A percentile compares a stretch with the other conserved stretches of the same genome.
Evolutionary conservation across 306 rosid species (phyloP).

Genomic region (Corylus avellana): DNA sequence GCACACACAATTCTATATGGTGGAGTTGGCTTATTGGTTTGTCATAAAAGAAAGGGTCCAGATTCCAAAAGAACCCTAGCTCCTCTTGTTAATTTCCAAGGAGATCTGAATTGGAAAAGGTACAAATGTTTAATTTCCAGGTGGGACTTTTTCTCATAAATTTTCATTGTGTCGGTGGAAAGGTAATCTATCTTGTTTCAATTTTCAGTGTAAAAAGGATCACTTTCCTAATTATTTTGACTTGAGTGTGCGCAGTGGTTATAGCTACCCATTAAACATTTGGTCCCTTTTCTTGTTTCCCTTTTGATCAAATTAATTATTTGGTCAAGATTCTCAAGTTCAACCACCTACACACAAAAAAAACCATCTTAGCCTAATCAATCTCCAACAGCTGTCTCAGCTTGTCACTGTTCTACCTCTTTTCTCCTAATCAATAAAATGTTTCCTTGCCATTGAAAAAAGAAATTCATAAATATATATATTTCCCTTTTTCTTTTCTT

Average conservation of each 20-base stretch:
- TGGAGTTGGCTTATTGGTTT: no score
- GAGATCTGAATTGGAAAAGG: conserved; percentile 3
- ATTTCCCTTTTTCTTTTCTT: neutral
- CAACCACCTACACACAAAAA: neutral
- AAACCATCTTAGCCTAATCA: neutral
- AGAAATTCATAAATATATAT: neutral
- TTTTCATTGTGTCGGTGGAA: conserved; percentile 28
- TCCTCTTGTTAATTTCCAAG: neutral
- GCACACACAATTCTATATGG: neutral
- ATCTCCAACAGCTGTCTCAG: neutral
- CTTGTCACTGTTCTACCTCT: neutral
- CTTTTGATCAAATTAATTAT: neutral
- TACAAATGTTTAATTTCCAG: neutral
- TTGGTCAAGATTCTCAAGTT: neutral
- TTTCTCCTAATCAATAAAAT: neutral
- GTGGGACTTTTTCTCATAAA: neutral
- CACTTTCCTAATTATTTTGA: neutral
- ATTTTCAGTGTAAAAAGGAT: neutral
- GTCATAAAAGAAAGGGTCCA: neutral
- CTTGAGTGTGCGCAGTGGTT: conserved; percentile 18
- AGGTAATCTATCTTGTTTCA: neutral
- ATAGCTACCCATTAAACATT: neutral
- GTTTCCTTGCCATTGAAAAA: neutral
- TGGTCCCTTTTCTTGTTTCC: neutral
- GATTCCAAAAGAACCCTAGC: neutral